Evolutionary conservation across 768 basidiomycete genomes (phyloP), one percentile per base, ranked within the genome.

Genomic region (Phylloporus arenicola): DNA sequence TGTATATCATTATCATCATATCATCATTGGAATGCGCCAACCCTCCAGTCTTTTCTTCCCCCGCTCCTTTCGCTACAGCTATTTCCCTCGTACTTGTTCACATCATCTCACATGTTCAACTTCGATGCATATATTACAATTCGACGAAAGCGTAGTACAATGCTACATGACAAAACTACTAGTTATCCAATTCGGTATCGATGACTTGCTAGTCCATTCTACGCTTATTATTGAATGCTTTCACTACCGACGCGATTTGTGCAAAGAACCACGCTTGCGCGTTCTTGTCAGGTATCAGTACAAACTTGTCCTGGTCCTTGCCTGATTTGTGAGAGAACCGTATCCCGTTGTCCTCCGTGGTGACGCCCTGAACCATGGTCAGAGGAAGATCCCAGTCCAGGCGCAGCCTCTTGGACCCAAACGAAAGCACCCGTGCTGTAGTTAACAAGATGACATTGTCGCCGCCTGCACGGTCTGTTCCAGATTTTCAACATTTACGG

Each of bases 351-450:
- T 93, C 86, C 63, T 97, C 94, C 24, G 91, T 83, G 4, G 84
- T 87, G 40, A 98, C 82, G 16, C 89, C 90, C 65, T 89, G 84
- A 3, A 97, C 81, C 57, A 90, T 84, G 17, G 80, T 81, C 64
- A 98, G 83, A 0, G 92, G 85, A 13, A 97, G 72, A 56, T 97
- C 92, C 95, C 94, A 99, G 37, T 88, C 84, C 5, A 95, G 79
- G 30, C 81, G 81, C 33, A 98, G 78, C 63, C 80, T 90, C 65
- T 80, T 86, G 11, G 91, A 86, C 79, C 85, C 85, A 67, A 97
- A 91, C 11, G 86, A 84, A 25, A 97, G 67, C 31, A 97, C 79
- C 41, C 85, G 78, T 4, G 81, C 78, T 33, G 83, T 80, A 10
- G 94, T 97, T 55, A 98, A 70, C 33, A 92, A 71, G 22, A 89